phyloP scores from a whole-genome alignment of 2,329 filamentous ascomycete genomes.

The Ophiobolus disseminans region DNA sequence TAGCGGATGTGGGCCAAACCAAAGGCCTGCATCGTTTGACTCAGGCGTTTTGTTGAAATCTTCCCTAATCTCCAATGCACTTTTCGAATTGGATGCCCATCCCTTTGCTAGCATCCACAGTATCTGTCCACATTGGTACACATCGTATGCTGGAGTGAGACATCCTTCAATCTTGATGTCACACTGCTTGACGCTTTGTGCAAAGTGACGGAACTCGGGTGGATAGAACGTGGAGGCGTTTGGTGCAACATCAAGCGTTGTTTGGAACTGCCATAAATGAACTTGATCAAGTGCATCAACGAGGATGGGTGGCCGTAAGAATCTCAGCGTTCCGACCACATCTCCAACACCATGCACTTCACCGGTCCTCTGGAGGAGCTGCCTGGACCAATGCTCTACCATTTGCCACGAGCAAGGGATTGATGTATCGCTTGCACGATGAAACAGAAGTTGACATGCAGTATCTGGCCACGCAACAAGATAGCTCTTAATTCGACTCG shows the following conservation, averaged over 20 bases:
- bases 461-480: neutral
- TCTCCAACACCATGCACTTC: neutral
- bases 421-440: neutral
- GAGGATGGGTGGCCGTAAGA: neutral
- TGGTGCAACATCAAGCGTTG: neutral
- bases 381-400: neutral
- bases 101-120: neutral
- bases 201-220: neutral
- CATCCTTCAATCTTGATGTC: neutral
- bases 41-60: neutral
- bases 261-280: neutral
- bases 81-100: neutral
- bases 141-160: neutral
- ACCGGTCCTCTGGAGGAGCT: neutral
- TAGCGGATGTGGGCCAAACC: neutral
- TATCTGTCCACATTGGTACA: neutral
- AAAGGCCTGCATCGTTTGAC: neutral
- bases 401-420: neutral
- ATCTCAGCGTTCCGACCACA: neutral
- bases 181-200: neutral
- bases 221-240: neutral
- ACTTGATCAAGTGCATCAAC: neutral
- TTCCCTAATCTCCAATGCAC: neutral
- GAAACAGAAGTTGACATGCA: neutral
- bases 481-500: neutral